phyloP scores from a whole-genome alignment of 2,329 filamentous ascomycete species.

The Cladophialophora psammophila region DNA sequence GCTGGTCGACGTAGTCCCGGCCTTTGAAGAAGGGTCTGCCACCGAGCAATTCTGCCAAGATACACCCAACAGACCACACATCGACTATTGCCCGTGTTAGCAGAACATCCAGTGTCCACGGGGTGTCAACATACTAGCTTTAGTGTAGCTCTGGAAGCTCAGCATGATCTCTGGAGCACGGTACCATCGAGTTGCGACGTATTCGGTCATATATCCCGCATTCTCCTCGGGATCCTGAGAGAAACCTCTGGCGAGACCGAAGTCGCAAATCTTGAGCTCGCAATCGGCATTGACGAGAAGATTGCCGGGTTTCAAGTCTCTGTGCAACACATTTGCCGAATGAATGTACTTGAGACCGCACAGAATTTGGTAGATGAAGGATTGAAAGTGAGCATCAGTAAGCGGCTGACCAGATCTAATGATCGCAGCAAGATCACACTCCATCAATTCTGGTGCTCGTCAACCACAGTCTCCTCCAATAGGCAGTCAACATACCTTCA shows the following conservation, averaged over 20 bases:
- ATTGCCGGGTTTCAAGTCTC: slow-evolving; percentile 96
- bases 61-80: slow-evolving; percentile 98
- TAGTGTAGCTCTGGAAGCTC: slow-evolving; percentile 99
- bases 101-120: slow-evolving; percentile 16
- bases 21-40: slow-evolving; percentile 99
- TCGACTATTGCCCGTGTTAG: slow-evolving; percentile 70
- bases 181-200: slow-evolving; percentile 98
- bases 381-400: slow-evolving; percentile 98
- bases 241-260: slow-evolving; percentile 94
- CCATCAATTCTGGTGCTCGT: slow-evolving; percentile 82
- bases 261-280: slow-evolving; percentile 99
- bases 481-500: slow-evolving; percentile 71
- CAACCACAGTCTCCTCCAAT: not conserved
- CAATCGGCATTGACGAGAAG: slow-evolving; percentile 98
- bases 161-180: slow-evolving; percentile 99
- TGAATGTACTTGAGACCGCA: slow-evolving; percentile 99
- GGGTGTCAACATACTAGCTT: slow-evolving; percentile 81
- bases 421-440: slow-evolving; percentile 97
- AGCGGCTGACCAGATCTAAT: slow-evolving; percentile 96
- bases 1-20: slow-evolving; percentile 97
- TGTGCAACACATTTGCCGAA: slow-evolving; percentile 95
- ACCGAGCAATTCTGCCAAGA: slow-evolving; percentile 92
- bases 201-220: slow-evolving; percentile 99
- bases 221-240: slow-evolving; percentile 98
- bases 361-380: slow-evolving; percentile 99